Evolutionary conservation across 2,329 filamentous ascomycete species (phyloP), one percentile per base, ranked within the genome.

Genomic region (Colletotrichum costaricense): DNA sequence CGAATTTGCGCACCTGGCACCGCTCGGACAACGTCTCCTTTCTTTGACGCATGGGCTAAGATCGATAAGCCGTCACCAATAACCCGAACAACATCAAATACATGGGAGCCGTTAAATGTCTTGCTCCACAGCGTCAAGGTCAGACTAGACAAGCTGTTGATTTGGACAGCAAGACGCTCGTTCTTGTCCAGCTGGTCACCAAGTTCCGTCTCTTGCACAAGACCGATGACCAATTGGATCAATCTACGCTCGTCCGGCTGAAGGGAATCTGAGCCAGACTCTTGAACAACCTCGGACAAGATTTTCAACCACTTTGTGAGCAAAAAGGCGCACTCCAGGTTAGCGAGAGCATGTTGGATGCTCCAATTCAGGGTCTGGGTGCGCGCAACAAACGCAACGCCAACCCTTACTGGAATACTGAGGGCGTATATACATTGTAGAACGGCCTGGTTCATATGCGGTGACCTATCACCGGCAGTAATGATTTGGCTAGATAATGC

Each of bases 341-440:
- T 88, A 78, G 86, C 88, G 6, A 89, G 80, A 1, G 86, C 87
- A 75, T 89, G 88, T 75, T 89, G 86, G 33, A 89, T 86, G 49
- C 85, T 87, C 88, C 88, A 89, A 76, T 88, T 86, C 67, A 88
- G 86, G 1, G 86, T 88, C 76, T 88, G 87, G 2, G 85, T 88
- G 58, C 83, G 82, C 3, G 87, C 86, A 49, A 89, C 87, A 63
- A 88, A 88, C 63, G 86, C 84, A 63, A 89, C 85, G 2, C 88
- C 88, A 9, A 89, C 81, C 54, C 87, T 82, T 3, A 89, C 86
- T 0, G 86, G 87, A 30, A 89, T 87, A 11, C 87, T 88, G 9
- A 90, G 81, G 14, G 87, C 87, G 70, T 89, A 87, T 0, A 86
- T 85, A n/a, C 86, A 86, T 75, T 89, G 87, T 3, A 89, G 78